phyloP scores from a whole-genome alignment of 441 rosid species.

The Pelargonium citronellum region DNA sequence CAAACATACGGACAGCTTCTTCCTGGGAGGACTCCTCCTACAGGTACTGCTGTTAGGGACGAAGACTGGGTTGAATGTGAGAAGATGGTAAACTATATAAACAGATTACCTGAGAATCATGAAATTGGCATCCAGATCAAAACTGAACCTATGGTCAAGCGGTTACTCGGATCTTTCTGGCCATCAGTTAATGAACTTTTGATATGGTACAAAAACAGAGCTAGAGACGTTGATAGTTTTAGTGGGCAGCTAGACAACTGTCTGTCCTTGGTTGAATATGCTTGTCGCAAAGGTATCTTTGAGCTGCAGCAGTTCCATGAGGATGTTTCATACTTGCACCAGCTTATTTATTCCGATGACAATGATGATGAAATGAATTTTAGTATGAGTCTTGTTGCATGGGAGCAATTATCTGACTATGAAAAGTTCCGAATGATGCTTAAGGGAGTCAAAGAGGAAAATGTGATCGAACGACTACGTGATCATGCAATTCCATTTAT shows the following conservation, averaged over 20 bases:
- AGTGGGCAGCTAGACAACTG: slow-evolving; percentile 93
- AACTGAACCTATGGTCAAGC: slow-evolving; percentile 77
- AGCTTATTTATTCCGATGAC: slow-evolving; percentile 64
- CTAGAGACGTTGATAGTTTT: slow-evolving; percentile 74
- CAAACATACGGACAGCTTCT: slow-evolving; percentile 87
- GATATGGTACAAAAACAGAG: slow-evolving; percentile 81
- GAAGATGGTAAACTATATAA: slow-evolving; percentile 57
- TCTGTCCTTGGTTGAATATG: slow-evolving; percentile 68
- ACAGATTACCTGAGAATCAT: slow-evolving; percentile 45
- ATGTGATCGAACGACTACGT: slow-evolving; percentile 51
- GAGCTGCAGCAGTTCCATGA: slow-evolving; percentile 68
- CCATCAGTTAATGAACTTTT: slow-evolving; percentile 62
- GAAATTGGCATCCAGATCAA: slow-evolving; percentile 45
- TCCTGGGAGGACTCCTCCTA: slow-evolving; percentile 75
- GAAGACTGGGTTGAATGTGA: slow-evolving; percentile 99
- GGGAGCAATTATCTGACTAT: slow-evolving; percentile 85
- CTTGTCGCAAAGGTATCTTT: slow-evolving; percentile 66
- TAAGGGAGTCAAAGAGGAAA: slow-evolving; percentile 59
- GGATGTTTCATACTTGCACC: slow-evolving; percentile 69
- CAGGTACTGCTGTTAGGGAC: slow-evolving; percentile 67
- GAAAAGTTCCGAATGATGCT: slow-evolving; percentile 81
- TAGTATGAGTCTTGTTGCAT: slow-evolving; percentile 58
- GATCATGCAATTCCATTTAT: slow-evolving; percentile 77
- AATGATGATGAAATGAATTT: slow-evolving; percentile 43
- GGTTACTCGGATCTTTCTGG: slow-evolving; percentile 56